Base-by-base conservation (phyloP, 495 filamentous ascomycete species). In the Trichoderma parareesei region DNA sequence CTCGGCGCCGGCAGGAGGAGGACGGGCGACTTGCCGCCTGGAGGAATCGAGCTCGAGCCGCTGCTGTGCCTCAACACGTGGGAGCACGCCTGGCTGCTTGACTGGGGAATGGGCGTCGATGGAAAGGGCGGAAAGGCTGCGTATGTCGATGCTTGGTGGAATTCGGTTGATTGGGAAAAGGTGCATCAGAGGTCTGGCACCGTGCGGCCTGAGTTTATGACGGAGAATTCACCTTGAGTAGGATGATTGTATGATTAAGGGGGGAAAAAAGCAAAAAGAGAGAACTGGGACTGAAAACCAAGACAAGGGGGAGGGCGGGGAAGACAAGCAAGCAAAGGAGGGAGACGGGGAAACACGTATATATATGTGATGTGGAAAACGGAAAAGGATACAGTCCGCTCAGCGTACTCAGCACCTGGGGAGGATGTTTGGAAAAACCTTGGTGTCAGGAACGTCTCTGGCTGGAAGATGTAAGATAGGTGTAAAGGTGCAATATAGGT, bases 51-150 rank as follows among this genome's bases (percentile, higher is more conserved):
- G 63, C 69, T 93, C 18, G 76, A 85, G 63, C 92, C 93, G 5
- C 76, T 97, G 66, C 77, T 98, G 65, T 96, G 93, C 70, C 82
- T 98, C 57, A 98, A 94, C 74, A 96, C 91, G 37, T 98, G 94
- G 94, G 88, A 97, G 79, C 94, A 98, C 75, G 89, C 87, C 2
- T 98, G 90, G 87, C 76, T 98, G 74, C 82, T 81, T 66, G 91
- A 98, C 72, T 97, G 87, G 71, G 91, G 91, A 37, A 79, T 97
- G 18, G 74, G 71, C 3, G 68, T 65, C 0, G 65, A 64, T 44
- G 67, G 68, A 3, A 38, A 60, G 20, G 78, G 75, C 44, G 91
- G 90, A 13, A 98, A 96, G 87, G 81, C 80, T 60, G 74, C 78
- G 64, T 98, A 84, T 76, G 79, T 92, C 61, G 82, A 89, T 78